Conservation (phyloP, 2,329 filamentous ascomycete genomes). For the Fusarium luffae region DNA sequence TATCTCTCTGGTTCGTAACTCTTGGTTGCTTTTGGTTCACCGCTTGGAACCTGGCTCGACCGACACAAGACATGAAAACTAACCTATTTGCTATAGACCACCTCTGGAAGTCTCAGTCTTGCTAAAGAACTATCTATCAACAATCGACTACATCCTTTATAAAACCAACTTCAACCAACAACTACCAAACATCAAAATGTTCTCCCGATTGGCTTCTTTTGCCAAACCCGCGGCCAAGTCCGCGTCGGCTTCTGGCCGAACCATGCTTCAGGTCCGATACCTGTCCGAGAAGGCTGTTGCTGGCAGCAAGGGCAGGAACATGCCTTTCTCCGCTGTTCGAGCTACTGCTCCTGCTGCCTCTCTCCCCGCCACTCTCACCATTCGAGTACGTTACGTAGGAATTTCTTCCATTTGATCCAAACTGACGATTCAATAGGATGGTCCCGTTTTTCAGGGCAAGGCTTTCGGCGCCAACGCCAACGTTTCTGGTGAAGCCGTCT, state of each 20-base stretch:
- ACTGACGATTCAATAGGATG: constrained; percentile 69
- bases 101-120: constrained; percentile 56
- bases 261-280: constrained; percentile 54
- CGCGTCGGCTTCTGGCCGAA: constrained; percentile 54
- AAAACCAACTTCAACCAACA: constrained; percentile 22
- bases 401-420: no score
- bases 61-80: constrained; percentile 21
- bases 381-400: constrained; percentile 71
- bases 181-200: constrained; percentile 58
- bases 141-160: constrained; percentile 21
- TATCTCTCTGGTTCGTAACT: constrained; percentile 76
- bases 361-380: constrained; percentile 84
- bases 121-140: constrained; percentile 39
- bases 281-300: constrained; percentile 59
- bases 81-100: constrained; percentile 51
- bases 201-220: constrained; percentile 67
- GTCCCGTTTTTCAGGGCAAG: constrained; percentile 94
- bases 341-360: constrained; percentile 72
- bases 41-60: constrained; percentile 44
- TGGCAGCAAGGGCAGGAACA: constrained; percentile 75
- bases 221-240: constrained; percentile 64
- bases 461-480: constrained; percentile 97
- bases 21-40: constrained; percentile 54
- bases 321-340: constrained; percentile 67
- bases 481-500: constrained; percentile 97